These are phyloP conservation scores for Nelumbo lutea DNA, from an alignment of 164 flowering plant species.

Conservation along the genomic window DNA sequence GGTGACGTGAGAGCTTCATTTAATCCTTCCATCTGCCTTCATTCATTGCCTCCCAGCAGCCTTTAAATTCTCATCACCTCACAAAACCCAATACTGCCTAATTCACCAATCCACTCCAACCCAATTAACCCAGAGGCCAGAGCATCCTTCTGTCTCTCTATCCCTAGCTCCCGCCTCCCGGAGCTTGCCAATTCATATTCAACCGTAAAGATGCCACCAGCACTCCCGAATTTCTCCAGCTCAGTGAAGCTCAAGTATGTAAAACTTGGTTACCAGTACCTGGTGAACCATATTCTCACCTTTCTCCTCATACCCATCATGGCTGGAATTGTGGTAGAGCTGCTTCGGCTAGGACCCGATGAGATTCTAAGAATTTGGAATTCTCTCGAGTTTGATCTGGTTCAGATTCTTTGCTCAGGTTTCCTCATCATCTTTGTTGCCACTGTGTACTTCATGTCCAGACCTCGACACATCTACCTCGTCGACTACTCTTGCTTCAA, in stretches of 20 bases:
- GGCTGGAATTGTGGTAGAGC: conserved; percentile 22
- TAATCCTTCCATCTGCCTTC: conserved; percentile 42
- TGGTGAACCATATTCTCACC: conserved; percentile 47
- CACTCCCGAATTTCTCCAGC: conserved; percentile 41
- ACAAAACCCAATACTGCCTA: conserved; percentile 3
- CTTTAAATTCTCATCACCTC: conserved; percentile 28
- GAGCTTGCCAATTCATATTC: background rate
- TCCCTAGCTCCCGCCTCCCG: background rate
- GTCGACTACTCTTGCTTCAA: conserved; percentile 59
- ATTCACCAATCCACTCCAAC: background rate
- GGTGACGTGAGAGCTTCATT: conserved; percentile 38
- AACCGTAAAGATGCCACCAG: conserved; percentile 31
- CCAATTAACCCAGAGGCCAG: background rate
- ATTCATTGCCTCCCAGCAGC: conserved; percentile 27
- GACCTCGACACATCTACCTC: conserved; percentile 40
- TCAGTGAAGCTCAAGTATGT: conserved; percentile 66
- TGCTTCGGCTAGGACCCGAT: conserved; percentile 41
- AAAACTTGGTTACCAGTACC: conserved; percentile 58
- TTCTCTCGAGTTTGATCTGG: conserved; percentile 33
- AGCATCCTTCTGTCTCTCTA: conserved; percentile 7
- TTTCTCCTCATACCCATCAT: conserved; percentile 45
- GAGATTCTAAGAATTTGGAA: conserved; percentile 30
- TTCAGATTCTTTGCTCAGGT: conserved; percentile 39
- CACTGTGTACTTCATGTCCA: conserved; percentile 48
- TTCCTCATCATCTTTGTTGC: conserved; percentile 35